Base-by-base conservation (phyloP, 768 basidiomycete genomes). In the Leccinellum rugosiceps region DNA sequence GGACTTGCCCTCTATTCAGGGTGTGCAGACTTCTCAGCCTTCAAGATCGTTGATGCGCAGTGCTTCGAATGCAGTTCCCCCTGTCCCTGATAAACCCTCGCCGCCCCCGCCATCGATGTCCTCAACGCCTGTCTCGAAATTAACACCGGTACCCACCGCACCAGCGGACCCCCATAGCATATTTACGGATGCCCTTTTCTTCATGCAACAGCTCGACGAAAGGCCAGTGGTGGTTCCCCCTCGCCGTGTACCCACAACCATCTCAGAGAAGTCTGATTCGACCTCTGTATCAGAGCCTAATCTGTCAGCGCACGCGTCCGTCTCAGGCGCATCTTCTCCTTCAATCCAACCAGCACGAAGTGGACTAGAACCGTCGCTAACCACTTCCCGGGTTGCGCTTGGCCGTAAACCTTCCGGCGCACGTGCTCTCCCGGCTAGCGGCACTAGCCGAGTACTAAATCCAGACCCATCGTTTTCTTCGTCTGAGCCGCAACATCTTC, bases 371-470 rank as follows among this genome's bases (percentile, higher is more conserved):
- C 56, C 65, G 52, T 65, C 70, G 72, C 58, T 75, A 78, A 64
- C 73, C 71, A 66, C 76, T 64, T 52, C 67, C 78, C 66, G 69
- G 58, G 45, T 67, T 50, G 61, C 60, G 17, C 52, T 73, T 48
- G 85, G 86, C 73, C 85, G 88, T 73, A 90, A 88, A 66, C 90
- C 90, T 21, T 86, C 88, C 31, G 90, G 90, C 50, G 90, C 90
- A 85, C 90, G 90, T 85, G 90, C 86, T 49, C 82, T 77, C 56
- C 58, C 63, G 4, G 54, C 52, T 58, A 56, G 48, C 63, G 66
- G 68, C 49, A 50, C 61, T 62, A 72, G 68, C 78, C 80, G 63
- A 74, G 73, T 63, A 56, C 65, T 61, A 71, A 74, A 74, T 71
- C 54, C 58, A 61, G 69, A 75, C 19, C 60, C 72, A 63, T 72